Evolutionary conservation across 2,329 filamentous ascomycete species (phyloP), one percentile per base, ranked within the genome.

Genomic region (Talaromyces sp.): DNA sequence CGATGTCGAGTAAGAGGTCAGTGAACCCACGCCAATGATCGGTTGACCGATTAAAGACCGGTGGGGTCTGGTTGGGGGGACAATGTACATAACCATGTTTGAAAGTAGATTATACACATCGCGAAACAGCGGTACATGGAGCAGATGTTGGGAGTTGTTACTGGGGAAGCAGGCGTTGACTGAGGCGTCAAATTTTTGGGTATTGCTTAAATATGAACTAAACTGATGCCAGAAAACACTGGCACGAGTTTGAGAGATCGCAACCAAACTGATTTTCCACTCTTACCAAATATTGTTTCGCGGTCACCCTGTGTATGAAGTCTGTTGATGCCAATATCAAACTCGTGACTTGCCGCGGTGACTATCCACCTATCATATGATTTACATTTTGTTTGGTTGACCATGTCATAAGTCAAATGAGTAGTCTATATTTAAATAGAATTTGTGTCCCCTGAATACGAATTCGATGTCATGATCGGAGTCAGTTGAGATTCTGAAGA

Each of bases 21-120:
- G 42, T 8, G 59, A 61, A 35, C 59, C 59, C 48, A 46, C 48
- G 5, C 59, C 59, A n/a, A 61, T 61, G 28, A 61, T 61, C 14
- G 59, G 59, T 33, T 61, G 59, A 11, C 59, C 59, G 59, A 61
- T 61, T n/a, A 61, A 28, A 55, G 59, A 61, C 37, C 59, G 59
- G 25, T 61, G 59, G 16, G 59, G 59, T 37, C 59, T 55, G 16
- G 50, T 55, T 14, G 59, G 48, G 18, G 59, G 59, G 28, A 61
- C 59, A 44, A 61, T 61, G 37, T 61, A 61, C 59, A 61, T 61
- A 61, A 61, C 59, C 59, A 61, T 61, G 42, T 61, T 61, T 2
- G 48, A 55, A 14, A 12, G 28, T 12, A 16, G 18, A 12, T 16
- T 1, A 31, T 31, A 37, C 35, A 42, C 54, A 57, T 57, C 12